Base-by-base conservation (phyloP, 148 eudicot genomes). In the Chenopodium suecicum region DNA sequence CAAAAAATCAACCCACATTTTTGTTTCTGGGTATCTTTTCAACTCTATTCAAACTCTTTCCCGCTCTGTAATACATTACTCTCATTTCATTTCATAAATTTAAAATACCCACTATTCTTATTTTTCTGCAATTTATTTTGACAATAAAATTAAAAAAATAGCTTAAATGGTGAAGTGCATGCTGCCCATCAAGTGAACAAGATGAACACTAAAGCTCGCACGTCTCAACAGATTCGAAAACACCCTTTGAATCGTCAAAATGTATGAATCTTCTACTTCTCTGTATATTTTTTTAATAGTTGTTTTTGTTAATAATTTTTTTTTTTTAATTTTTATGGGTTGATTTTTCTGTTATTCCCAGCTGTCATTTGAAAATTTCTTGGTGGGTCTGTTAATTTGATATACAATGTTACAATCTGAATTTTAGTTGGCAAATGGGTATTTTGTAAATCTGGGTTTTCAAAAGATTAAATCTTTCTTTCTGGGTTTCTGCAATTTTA, bases 131-230 rank as follows among this genome's bases (percentile, higher is more conserved):
- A 29, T 78, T 52, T 78, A 52, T 72, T 73, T 25, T 22, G 34
- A 37, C 47, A 63, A 74, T 27, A 27, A 47, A 64, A 27, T 3
- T 23, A 73, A 23, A 47, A 73, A 7, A 65, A 13, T 62, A 22
- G 67, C 32, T 81, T 65, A 52, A n/a, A 29, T 74, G 48, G 23
- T 46, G 79, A 65, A 46, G 70, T 58, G 67, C 75, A 66, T 79
- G 73, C 80, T 22, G 47, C 56, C 74, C 76, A 73, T 81, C 79
- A 75, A 78, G 78, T 47, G 19, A 83, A 69, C 80, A 20, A 76
- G 81, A 88, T 88, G 91, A 82, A 86, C 79, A 82, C 84, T 47
- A 88, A 86, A 85, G 76, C 82, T 12, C 81, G 86, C 86, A 84
- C 73, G 44, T 85, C 86, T 69, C 75, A 84, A 54, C 86, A 81